Percentiles rank a stretch among this genome's conserved stretches.
These are phyloP conservation scores for Pseudomonodictys pantanalensis DNA, from an alignment of 495 filamentous ascomycete species.

Conservation along the genomic window DNA sequence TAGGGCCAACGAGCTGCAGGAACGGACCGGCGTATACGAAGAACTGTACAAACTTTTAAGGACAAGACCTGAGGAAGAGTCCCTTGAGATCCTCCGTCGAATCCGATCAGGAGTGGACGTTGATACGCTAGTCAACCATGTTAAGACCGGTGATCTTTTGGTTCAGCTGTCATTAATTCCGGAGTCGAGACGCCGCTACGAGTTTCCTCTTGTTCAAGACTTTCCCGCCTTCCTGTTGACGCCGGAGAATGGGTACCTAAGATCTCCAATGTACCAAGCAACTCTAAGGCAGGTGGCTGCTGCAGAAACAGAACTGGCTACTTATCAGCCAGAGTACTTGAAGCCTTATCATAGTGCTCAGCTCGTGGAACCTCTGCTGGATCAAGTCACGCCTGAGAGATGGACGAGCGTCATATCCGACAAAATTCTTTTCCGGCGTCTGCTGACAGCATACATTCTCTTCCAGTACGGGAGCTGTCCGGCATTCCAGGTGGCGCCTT, in stretches of 20 bases:
- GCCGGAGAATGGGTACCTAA: background rate
- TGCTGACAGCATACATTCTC: background rate
- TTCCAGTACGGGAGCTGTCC: background rate
- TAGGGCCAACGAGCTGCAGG: background rate
- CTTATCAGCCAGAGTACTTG: background rate
- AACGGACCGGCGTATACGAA: background rate
- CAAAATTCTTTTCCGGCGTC: too few species aligned
- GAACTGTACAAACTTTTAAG: background rate
- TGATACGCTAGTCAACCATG: background rate
- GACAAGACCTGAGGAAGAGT: background rate
- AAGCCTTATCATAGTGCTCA: background rate
- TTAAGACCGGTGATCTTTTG: background rate
- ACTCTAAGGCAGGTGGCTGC: background rate
- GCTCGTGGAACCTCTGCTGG: too few species aligned
- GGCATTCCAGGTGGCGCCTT: background rate
- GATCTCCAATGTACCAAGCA: background rate
- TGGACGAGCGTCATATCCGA: too few species aligned
- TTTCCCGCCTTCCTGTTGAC: background rate
- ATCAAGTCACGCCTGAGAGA: too few species aligned
- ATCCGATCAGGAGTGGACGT: background rate
- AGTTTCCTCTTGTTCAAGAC: background rate
- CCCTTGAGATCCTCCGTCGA: background rate
- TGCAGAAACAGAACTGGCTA: background rate
- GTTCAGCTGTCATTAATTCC: background rate
- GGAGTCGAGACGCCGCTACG: background rate